phyloP scores from a whole-genome alignment of 257 asterid species.

The Cruciata laevipes region DNA sequence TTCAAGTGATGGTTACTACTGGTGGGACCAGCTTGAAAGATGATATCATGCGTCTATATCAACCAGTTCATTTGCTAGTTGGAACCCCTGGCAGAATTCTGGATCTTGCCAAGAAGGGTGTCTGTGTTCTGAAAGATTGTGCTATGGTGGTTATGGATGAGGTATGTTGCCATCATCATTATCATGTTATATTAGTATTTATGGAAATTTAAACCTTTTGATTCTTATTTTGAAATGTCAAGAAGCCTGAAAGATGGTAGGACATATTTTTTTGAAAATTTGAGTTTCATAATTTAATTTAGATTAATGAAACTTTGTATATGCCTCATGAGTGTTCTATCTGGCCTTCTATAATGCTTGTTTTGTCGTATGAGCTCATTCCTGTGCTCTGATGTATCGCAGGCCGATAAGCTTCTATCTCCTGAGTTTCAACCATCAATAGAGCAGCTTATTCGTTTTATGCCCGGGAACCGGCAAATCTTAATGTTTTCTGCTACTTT shows the following conservation, averaged over 20 bases:
- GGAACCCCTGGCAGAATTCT: constrained; percentile 94
- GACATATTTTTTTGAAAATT: background rate
- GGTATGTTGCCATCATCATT: constrained; percentile 27
- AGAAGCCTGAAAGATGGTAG: background rate
- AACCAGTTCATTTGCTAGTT: constrained; percentile 88
- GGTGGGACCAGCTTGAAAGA: constrained; percentile 92
- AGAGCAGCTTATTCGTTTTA: constrained; percentile 61
- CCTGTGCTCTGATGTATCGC: constrained; percentile 17
- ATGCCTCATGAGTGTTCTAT: background rate
- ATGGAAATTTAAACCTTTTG: background rate
- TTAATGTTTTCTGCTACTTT: constrained; percentile 92
- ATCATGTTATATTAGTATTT: background rate
- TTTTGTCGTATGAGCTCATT: background rate
- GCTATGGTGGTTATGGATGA: constrained; percentile 75
- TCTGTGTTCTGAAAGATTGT: constrained; percentile 59
- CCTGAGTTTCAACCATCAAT: constrained; percentile 92
- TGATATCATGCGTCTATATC: constrained; percentile 86
- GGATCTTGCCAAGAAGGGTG: constrained; percentile 68
- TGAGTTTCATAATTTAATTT: background rate
- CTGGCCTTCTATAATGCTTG: background rate
- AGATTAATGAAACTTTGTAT: background rate
- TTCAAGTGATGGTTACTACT: constrained; percentile 79
- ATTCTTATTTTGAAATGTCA: background rate
- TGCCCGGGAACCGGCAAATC: constrained; percentile 69
- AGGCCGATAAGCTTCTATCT: constrained; percentile 91